These are phyloP conservation scores for Pulveroboletus sp. DNA, from an alignment of 768 basidiomycete genomes.

Conservation along the genomic window DNA sequence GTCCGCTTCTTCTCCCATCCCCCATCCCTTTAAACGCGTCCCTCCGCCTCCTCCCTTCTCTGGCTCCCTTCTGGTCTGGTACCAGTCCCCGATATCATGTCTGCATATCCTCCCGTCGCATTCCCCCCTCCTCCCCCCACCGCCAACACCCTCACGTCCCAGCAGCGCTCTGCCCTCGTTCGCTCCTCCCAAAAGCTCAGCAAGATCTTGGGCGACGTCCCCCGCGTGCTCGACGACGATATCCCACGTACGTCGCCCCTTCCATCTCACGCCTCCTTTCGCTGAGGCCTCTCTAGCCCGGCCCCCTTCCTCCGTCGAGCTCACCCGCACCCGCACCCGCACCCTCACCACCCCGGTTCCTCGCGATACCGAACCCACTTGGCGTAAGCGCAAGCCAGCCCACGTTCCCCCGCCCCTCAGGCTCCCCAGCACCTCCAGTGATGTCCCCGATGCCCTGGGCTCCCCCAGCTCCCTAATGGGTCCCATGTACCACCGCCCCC, in stretches of 20 bases:
- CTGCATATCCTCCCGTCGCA: background rate
- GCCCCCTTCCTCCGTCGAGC: background rate
- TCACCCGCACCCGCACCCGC: background rate
- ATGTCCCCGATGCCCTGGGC: background rate
- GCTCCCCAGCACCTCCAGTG: conserved; percentile 1
- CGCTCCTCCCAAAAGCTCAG: conserved; percentile 58
- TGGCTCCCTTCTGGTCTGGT: conserved; percentile 20
- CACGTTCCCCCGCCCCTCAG: conserved; percentile 26
- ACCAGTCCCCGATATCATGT: conserved; percentile 16
- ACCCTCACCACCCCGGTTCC: background rate
- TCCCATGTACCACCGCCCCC: background rate
- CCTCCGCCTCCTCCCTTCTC: too few species aligned
- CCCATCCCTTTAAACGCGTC: too few species aligned
- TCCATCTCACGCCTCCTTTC: background rate
- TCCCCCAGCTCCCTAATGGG: too few species aligned
- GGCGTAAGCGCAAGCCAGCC: conserved; percentile 26
- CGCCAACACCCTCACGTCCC: conserved; percentile 45
- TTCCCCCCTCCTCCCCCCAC: conserved; percentile 47
- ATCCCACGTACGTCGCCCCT: background rate
- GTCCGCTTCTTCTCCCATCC: too few species aligned
- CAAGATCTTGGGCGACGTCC: conserved; percentile 53
- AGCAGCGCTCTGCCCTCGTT: conserved; percentile 52
- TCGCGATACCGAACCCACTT: conserved; percentile 10
- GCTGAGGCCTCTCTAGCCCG: background rate
- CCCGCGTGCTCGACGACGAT: conserved; percentile 46